phyloP scores from a whole-genome alignment of 2,329 filamentous ascomycete species.

The Colletotrichum sp. region DNA sequence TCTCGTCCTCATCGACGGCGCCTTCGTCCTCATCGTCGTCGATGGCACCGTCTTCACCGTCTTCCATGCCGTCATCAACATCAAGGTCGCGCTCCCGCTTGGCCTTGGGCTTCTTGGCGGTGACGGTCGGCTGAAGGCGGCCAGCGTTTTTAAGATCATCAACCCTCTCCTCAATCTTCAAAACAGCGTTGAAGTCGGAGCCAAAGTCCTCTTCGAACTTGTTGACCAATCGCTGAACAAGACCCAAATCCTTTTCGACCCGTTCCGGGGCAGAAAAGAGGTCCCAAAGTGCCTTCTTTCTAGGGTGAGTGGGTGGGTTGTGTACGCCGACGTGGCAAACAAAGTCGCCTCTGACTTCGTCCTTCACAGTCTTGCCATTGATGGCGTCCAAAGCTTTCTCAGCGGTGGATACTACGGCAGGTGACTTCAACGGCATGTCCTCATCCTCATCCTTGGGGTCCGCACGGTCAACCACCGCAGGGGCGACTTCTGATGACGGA shows the following conservation, averaged over 20 bases:
- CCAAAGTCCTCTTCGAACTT: slow-evolving; percentile 88
- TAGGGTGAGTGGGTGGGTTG: slow-evolving; percentile 81
- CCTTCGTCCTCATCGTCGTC: slow-evolving; percentile 85
- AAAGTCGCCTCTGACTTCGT: slow-evolving; percentile 92
- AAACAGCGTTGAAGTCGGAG: slow-evolving; percentile 74
- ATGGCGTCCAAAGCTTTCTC: slow-evolving; percentile 92
- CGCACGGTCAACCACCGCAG: slow-evolving; percentile 67
- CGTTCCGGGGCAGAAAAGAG: slow-evolving; percentile 94
- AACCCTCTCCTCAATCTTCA: slow-evolving; percentile 86
- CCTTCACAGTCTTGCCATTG: slow-evolving; percentile 96
- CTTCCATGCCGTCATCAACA: slow-evolving; percentile 67
- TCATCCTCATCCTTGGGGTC: slow-evolving; percentile 75
- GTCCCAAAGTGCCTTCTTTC: slow-evolving; percentile 97
- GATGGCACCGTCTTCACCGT: slow-evolving; percentile 67
- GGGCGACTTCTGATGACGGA: slow-evolving; percentile 68
- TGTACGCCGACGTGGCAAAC: slow-evolving; percentile 97
- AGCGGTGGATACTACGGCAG: slow-evolving; percentile 62
- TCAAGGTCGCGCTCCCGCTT: slow-evolving; percentile 66
- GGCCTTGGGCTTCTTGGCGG: slow-evolving; percentile 56
- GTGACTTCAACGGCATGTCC: slow-evolving; percentile 60
- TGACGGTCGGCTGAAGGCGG: slow-evolving; percentile 71
- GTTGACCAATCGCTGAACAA: slow-evolving; percentile 81
- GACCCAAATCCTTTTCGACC: slow-evolving; percentile 85
- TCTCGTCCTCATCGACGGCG: slow-evolving; percentile 78
- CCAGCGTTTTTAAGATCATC: slow-evolving; percentile 80